phyloP scores from a whole-genome alignment of 148 eudicot genomes.

The Vaccinium myrtillus region DNA sequence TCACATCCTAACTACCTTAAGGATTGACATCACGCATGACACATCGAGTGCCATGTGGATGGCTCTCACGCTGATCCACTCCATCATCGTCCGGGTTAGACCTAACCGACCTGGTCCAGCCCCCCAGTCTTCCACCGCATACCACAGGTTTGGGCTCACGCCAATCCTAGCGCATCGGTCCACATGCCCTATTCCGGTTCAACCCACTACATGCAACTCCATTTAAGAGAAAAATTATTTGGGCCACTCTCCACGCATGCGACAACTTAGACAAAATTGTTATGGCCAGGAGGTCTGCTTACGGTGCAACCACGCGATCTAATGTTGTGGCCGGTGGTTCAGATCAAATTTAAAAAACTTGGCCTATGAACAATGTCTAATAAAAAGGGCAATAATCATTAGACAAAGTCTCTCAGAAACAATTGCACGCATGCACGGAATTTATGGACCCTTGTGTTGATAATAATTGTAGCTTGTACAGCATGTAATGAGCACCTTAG shows the following conservation, averaged over 20 bases:
- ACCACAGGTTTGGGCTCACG: too few relatives aligned
- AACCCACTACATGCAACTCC: too few relatives aligned
- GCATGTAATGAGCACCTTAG: constrained; percentile 1
- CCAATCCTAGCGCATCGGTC: too few relatives aligned
- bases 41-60: not conserved
- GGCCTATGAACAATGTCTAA: not conserved
- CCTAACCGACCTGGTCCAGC: not conserved
- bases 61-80: not conserved
- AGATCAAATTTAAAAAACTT: not conserved
- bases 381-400: not conserved
- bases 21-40: not conserved
- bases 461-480: constrained; percentile 4
- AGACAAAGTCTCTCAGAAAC: not conserved
- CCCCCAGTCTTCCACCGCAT: not conserved
- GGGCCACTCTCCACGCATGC: not conserved
- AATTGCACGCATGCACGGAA: constrained; percentile 15
- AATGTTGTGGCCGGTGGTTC: not conserved
- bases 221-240: too few relatives aligned
- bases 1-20: not conserved
- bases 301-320: not conserved
- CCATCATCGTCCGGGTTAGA: not conserved
- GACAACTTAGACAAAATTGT: not conserved
- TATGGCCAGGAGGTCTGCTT: not conserved
- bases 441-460: constrained; percentile 22
- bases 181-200: too few relatives aligned